Evolutionary conservation across 2,329 filamentous ascomycete genomes (phyloP).

Genomic region (Fusarium verrucosum): DNA sequence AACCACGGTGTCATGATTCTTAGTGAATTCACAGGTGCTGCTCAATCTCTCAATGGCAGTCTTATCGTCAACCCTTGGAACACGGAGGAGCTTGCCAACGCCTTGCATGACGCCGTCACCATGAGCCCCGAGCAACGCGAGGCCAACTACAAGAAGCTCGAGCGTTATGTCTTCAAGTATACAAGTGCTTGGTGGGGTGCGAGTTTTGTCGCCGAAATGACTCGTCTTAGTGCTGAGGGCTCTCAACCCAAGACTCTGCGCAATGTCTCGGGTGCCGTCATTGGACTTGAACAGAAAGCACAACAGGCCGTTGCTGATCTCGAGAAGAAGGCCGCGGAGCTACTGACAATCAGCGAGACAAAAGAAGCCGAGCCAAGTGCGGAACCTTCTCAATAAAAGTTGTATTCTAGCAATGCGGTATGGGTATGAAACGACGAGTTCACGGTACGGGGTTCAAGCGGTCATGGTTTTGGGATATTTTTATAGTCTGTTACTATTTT

Average conservation of each 20-base stretch:
- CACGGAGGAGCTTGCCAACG: conserved; percentile 91
- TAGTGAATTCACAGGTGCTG: conserved; percentile 95
- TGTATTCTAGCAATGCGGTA: conserved; percentile 15
- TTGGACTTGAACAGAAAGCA: conserved; percentile 46
- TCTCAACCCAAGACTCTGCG: conserved; percentile 53
- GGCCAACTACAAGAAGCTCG: conserved; percentile 88
- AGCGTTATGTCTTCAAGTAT: conserved; percentile 97
- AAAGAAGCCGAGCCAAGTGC: conserved; percentile 26
- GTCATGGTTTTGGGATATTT: conserved; percentile 35
- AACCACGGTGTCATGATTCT: conserved; percentile 94
- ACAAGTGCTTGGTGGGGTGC: conserved; percentile 97
- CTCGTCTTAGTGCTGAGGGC: conserved; percentile 57
- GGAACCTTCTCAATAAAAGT: conserved; percentile 24
- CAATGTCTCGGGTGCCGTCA: conserved; percentile 54
- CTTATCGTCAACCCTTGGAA: conserved; percentile 99
- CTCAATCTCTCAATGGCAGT: conserved; percentile 91
- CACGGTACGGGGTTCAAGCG: conserved; percentile 38
- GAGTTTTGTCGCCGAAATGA: conserved; percentile 88
- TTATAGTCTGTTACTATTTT: conserved; percentile 24
- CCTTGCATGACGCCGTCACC: conserved; percentile 95
- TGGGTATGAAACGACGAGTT: conserved; percentile 38
- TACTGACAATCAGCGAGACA: conserved; percentile 27
- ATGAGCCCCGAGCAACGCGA: conserved; percentile 91
- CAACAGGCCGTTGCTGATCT: conserved; percentile 35
- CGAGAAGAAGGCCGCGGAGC: conserved; percentile 33